A percentile compares a stretch with the other conserved stretches of the same genome.
phyloP scores from a whole-genome alignment of 768 basidiomycete species.

The Serendipita sp. region DNA sequence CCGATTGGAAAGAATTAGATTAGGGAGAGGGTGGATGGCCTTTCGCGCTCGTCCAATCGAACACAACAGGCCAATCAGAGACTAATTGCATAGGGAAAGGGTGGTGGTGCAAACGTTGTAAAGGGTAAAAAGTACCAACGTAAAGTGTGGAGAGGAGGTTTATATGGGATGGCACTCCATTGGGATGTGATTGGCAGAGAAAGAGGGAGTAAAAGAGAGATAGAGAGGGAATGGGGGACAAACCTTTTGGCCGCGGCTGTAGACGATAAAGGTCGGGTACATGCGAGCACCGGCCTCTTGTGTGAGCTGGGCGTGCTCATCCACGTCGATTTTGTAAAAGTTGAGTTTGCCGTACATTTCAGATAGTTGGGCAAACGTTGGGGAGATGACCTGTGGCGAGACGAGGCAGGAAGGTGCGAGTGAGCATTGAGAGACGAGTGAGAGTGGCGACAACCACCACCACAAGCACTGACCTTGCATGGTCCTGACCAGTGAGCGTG shows the following conservation, averaged over 20 bases:
- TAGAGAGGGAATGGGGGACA: background rate
- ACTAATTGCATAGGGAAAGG: background rate
- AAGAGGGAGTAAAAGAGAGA: background rate
- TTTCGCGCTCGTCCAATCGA: no score
- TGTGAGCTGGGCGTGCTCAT: constrained; percentile 10
- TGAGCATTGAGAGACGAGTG: background rate
- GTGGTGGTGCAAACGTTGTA: no score
- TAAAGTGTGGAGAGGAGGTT: no score
- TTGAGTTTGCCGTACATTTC: constrained; percentile 13
- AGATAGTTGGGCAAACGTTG: constrained; percentile 15
- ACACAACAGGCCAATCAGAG: background rate
- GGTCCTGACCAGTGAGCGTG: background rate
- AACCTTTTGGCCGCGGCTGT: constrained; percentile 13
- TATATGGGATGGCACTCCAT: no score
- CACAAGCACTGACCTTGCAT: background rate
- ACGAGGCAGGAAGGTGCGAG: background rate
- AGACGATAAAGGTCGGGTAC: constrained; percentile 14
- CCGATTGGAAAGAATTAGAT: no score
- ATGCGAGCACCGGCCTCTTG: constrained; percentile 10
- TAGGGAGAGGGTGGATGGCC: no score
- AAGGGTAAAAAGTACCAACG: no score
- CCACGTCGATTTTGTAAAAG: constrained; percentile 18
- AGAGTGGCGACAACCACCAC: background rate
- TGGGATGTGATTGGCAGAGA: no score
- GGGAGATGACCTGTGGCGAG: constrained; percentile 14